Percentiles rank a stretch among this genome's conserved stretches.
Conservation (phyloP, 78 protist species). For the slime mould (Dictyostelium discoideum) region DNA sequence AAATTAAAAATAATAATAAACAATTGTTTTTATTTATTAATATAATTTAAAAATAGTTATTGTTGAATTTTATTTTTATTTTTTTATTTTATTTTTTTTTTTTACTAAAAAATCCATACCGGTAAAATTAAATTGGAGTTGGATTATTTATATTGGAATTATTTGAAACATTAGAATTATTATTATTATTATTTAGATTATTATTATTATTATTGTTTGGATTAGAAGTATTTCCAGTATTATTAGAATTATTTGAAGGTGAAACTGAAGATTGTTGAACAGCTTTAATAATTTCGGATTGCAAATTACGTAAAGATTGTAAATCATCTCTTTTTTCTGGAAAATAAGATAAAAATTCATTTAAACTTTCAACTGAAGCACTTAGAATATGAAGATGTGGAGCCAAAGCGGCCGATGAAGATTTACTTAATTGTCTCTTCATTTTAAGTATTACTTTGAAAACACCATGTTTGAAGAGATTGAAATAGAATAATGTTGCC, state of each 20-base stretch:
- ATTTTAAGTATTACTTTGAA: neutral
- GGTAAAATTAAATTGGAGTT: neutral
- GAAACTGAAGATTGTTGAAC: neutral
- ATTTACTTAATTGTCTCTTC: neutral
- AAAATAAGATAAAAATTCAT: constrained; percentile 69
- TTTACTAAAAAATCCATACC: neutral
- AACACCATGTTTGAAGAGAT: constrained; percentile 36
- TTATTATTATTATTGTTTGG: too few relatives aligned
- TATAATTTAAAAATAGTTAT: too few relatives aligned
- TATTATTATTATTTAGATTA: neutral
- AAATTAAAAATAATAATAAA: neutral
- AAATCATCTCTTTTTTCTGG: constrained; percentile 79
- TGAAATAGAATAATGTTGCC: constrained; percentile 63
- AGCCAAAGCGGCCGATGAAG: neutral
- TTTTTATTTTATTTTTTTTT: too few relatives aligned
- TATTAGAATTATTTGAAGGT: neutral
- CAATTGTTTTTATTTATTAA: neutral
- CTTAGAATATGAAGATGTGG: neutral
- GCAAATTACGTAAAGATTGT: constrained; percentile 30
- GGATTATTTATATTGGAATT: neutral
- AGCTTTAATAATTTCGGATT: constrained; percentile 21
- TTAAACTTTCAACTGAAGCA: constrained; percentile 36
- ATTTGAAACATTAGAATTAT: neutral
- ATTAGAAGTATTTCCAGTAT: neutral
- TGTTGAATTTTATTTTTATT: neutral